These are phyloP conservation scores for Naganishia cerealis DNA, from an alignment of 1,284 basidiomycete genomes.

Conservation along the genomic window DNA sequence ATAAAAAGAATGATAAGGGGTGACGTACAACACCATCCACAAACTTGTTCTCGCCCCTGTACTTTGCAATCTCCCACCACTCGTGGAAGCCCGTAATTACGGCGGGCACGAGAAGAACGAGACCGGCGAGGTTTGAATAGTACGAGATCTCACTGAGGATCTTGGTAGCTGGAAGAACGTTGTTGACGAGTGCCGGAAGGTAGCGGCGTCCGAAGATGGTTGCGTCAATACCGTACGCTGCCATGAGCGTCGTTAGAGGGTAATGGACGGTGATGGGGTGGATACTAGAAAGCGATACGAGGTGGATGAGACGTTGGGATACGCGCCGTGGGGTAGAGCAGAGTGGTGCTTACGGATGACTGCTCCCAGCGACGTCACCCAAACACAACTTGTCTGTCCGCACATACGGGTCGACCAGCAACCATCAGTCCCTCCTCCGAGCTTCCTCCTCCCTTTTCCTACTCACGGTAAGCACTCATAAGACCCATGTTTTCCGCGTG, in stretches of 20 bases:
- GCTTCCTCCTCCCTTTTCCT: not conserved
- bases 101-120: conserved; percentile 27
- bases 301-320: not conserved
- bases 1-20: not conserved
- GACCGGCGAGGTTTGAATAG: conserved; percentile 32
- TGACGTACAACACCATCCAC: conserved; percentile 30
- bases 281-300: conserved; percentile 5
- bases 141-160: conserved; percentile 30
- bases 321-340: not conserved
- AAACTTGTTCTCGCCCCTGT: conserved; percentile 30
- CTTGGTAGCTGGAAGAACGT: conserved; percentile 27
- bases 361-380: conserved; percentile 26
- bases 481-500: conserved; percentile 25
- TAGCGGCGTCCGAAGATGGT: conserved; percentile 21
- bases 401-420: not conserved
- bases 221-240: conserved; percentile 29
- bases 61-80: conserved; percentile 34
- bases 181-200: conserved; percentile 24
- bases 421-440: not conserved
- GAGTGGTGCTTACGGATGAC: conserved; percentile 14
- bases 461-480: conserved; percentile 30
- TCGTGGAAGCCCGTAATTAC: conserved; percentile 32
- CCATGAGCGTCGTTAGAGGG: conserved; percentile 31
- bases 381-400: conserved; percentile 26
- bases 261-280: conserved; percentile 34